Evolutionary conservation across 192 early-diverging fungal species (phyloP).

Genomic region (Backusella liffmaniae): DNA sequence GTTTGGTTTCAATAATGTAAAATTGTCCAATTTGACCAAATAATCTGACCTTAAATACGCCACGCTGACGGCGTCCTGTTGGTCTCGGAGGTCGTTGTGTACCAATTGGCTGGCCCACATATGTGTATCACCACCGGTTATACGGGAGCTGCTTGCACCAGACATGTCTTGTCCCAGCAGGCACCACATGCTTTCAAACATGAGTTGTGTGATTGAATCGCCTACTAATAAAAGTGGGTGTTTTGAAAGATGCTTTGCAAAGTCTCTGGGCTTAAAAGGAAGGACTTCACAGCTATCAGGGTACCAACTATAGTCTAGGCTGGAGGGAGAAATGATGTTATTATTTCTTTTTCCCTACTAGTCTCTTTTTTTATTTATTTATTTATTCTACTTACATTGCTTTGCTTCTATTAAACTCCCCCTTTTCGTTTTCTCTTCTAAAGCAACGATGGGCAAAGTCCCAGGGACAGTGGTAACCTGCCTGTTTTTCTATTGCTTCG

Average conservation of each 20-base stretch:
- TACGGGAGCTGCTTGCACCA: not conserved
- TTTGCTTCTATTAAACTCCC: constrained; percentile 26
- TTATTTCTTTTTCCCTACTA: not conserved
- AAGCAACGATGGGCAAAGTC: constrained; percentile 30
- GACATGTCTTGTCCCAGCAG: constrained; percentile 22
- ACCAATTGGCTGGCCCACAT: constrained; percentile 16
- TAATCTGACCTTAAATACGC: constrained; percentile 29
- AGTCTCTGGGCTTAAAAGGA: constrained; percentile 11
- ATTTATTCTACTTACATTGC: constrained; percentile 21
- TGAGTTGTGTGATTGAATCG: constrained; percentile 37
- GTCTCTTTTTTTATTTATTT: not conserved
- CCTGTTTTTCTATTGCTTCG: constrained; percentile 5
- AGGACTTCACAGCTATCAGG: constrained; percentile 22
- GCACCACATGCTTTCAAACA: constrained; percentile 34
- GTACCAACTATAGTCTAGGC: constrained; percentile 31
- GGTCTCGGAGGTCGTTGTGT: not conserved
- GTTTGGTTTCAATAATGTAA: constrained; percentile 12
- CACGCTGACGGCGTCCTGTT: constrained; percentile 10
- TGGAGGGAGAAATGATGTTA: not conserved
- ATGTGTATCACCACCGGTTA: constrained; percentile 20
- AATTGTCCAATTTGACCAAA: constrained; percentile 29
- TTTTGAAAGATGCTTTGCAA: constrained; percentile 28
- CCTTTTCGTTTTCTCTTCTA: not conserved
- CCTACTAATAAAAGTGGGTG: constrained; percentile 36
- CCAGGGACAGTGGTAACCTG: constrained; percentile 17